Evolutionary conservation across 2,329 filamentous ascomycete genomes (phyloP).

Genomic region (Cytospora paraplurivora): DNA sequence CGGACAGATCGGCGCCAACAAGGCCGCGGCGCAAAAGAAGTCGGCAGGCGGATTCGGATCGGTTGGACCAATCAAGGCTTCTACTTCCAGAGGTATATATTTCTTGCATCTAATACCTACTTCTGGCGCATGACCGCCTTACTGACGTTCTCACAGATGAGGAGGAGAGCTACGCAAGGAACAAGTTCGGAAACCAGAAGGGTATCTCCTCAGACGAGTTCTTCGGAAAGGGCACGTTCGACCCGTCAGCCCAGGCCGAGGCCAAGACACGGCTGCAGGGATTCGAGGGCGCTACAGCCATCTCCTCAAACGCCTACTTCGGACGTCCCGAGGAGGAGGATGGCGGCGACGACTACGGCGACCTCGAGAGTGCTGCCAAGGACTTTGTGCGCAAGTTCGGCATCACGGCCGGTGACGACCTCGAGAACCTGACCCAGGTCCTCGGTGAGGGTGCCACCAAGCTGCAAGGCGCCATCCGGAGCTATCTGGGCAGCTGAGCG

Average conservation of each 20-base stretch:
- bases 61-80: slow-evolving; percentile 72
- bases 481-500: slow-evolving; percentile 61
- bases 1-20: slow-evolving; percentile 73
- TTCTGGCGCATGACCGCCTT: slow-evolving; percentile 9
- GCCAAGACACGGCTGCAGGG: slow-evolving; percentile 85
- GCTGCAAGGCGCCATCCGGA: slow-evolving; percentile 75
- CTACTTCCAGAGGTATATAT: slow-evolving; percentile 61
- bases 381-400: slow-evolving; percentile 96
- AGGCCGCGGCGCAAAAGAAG: slow-evolving; percentile 55
- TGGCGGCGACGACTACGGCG: slow-evolving; percentile 76
- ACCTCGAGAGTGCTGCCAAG: slow-evolving; percentile 89
- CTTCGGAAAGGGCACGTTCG: slow-evolving; percentile 88
- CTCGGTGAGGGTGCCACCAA: slow-evolving; percentile 83
- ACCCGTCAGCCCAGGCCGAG: slow-evolving; percentile 77
- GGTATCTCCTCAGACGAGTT: slow-evolving; percentile 98
- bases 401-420: slow-evolving; percentile 90
- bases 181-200: slow-evolving; percentile 91
- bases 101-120: neutral
- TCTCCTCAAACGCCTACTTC: slow-evolving; percentile 97
- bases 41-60: slow-evolving; percentile 86
- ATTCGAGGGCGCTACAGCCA: slow-evolving; percentile 89
- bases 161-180: slow-evolving; percentile 77
- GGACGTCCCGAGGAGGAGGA: slow-evolving; percentile 81
- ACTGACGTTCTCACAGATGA: slow-evolving; percentile 57
- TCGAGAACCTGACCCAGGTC: slow-evolving; percentile 84